phyloP scores from a whole-genome alignment of 202 grass and related monocot genomes.

The Musa balbisiana region DNA sequence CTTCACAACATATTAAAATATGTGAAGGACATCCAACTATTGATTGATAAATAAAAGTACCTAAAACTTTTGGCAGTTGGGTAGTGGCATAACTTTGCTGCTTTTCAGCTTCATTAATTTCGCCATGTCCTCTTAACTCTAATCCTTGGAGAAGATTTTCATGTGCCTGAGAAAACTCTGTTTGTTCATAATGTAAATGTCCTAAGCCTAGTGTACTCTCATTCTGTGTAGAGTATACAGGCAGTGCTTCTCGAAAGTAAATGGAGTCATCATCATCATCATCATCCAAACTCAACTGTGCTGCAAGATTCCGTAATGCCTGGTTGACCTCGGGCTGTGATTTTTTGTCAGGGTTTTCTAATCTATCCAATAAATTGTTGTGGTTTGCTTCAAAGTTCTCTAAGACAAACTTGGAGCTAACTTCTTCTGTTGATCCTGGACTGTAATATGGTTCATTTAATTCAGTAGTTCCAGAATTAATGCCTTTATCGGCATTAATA shows the following conservation, averaged over 20 bases:
- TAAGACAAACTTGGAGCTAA: constrained; percentile 49
- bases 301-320: constrained; percentile 62
- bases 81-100: constrained; percentile 25
- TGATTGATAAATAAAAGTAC: constrained; percentile 20
- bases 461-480: constrained; percentile 32
- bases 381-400: constrained; percentile 31
- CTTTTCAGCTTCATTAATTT: constrained; percentile 24
- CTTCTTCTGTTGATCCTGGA: constrained; percentile 58
- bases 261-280: constrained; percentile 57
- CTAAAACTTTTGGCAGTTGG: constrained; percentile 23
- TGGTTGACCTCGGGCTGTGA: constrained; percentile 35
- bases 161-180: not conserved
- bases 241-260: constrained; percentile 35
- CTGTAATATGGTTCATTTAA: constrained; percentile 48
- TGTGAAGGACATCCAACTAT: not conserved
- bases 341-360: constrained; percentile 15
- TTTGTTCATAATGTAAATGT: constrained; percentile 14
- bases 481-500: constrained; percentile 31
- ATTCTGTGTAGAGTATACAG: constrained; percentile 23
- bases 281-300: constrained; percentile 81
- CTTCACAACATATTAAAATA: not conserved
- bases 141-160: constrained; percentile 1
- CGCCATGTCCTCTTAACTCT: not conserved
- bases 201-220: constrained; percentile 16
- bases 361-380: constrained; percentile 34